Evolutionary conservation across 2,329 filamentous ascomycete genomes (phyloP).

Genomic region (Fusarium begoniae): DNA sequence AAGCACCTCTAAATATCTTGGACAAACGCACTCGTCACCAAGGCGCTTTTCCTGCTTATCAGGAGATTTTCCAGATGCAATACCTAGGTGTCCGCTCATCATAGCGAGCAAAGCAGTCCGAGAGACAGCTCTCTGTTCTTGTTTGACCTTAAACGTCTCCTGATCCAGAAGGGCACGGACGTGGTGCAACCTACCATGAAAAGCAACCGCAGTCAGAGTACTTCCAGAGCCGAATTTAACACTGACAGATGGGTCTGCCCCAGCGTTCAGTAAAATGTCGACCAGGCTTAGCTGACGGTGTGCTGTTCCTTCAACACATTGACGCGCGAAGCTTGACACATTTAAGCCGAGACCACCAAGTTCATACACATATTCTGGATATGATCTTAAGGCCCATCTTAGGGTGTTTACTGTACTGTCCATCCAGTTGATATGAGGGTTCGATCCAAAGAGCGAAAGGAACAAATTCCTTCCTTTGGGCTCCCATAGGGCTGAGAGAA

Average conservation of each 20-base stretch:
- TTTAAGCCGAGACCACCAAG: fast-evolving
- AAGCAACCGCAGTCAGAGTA: fast-evolving
- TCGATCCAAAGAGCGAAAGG: background rate
- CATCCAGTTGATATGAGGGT: background rate
- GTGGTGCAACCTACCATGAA: background rate
- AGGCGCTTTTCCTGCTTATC: fast-evolving
- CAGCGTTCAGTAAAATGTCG: fast-evolving
- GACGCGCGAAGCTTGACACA: fast-evolving
- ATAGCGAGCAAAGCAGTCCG: fast-evolving
- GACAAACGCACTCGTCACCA: fast-evolving
- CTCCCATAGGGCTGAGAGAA: too few relatives aligned
- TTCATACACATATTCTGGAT: fast-evolving
- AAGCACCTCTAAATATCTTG: fast-evolving
- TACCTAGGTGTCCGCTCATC: background rate
- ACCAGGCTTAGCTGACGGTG: fast-evolving
- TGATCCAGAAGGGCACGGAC: background rate
- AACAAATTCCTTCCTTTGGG: fast-evolving
- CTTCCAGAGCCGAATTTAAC: fast-evolving
- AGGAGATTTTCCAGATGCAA: fast-evolving
- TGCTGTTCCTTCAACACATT: fast-evolving
- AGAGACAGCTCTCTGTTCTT: fast-evolving
- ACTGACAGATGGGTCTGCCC: background rate
- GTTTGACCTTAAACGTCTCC: fast-evolving
- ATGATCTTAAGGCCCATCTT: fast-evolving
- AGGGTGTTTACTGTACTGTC: too few relatives aligned